These are phyloP conservation scores for Podila epicladia DNA, from an alignment of 192 early-diverging fungal genomes.

Conservation along the genomic window DNA sequence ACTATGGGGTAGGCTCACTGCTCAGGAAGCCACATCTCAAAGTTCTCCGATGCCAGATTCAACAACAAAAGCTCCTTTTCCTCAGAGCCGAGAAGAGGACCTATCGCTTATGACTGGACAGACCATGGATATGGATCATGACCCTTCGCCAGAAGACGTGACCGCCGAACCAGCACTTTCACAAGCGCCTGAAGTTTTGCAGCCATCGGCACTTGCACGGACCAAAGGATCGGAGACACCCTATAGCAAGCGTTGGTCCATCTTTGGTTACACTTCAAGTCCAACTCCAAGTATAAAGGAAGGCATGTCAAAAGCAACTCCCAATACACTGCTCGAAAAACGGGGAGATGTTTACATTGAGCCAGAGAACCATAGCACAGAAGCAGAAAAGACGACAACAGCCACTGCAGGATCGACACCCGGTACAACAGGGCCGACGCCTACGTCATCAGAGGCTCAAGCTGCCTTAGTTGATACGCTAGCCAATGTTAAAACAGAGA, in stretches of 20 bases:
- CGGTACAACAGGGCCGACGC: neutral
- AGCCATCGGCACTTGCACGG: constrained; percentile 3
- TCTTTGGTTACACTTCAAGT: constrained; percentile 27
- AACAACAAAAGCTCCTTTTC: too few species aligned
- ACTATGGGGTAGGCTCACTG: constrained; percentile 21
- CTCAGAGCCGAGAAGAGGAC: too few species aligned
- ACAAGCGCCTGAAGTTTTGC: neutral
- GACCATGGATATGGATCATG: neutral
- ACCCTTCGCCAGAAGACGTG: neutral
- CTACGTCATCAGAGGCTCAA: neutral
- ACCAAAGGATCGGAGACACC: neutral
- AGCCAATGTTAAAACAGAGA: neutral
- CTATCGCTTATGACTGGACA: neutral
- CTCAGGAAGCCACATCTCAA: neutral
- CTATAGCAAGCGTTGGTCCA: constrained; percentile 33
- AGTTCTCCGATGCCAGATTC: too few species aligned
- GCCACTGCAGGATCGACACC: neutral
- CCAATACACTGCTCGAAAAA: constrained; percentile 5
- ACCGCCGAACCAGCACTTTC: neutral
- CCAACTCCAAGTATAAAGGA: neutral
- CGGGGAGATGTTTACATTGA: constrained; percentile 39
- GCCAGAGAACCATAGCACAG: constrained; percentile 5
- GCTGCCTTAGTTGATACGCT: neutral
- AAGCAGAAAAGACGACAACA: neutral
- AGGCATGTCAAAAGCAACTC: neutral